Conservation (phyloP, 495 filamentous ascomycete genomes). For the Xylaria curta region DNA sequence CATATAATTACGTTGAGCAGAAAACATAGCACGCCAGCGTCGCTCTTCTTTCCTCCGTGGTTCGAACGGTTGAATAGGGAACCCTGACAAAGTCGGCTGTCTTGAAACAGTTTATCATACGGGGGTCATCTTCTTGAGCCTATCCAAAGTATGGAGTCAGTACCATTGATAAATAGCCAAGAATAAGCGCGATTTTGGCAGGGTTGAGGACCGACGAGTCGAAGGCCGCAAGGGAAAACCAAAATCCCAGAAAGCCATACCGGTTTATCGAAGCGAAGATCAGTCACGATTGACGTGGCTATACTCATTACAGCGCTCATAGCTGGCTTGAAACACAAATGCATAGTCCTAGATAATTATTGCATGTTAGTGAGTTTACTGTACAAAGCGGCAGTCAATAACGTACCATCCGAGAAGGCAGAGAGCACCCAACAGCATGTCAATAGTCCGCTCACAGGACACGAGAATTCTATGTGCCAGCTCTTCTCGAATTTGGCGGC, state of each 20-base stretch:
- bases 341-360: constrained; percentile 34
- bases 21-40: constrained; percentile 35
- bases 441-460: constrained; percentile 51
- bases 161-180: neutral
- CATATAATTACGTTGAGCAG: constrained; percentile 31
- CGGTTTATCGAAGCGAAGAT: constrained; percentile 62
- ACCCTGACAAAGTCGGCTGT: constrained; percentile 31
- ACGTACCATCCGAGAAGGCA: constrained; percentile 52
- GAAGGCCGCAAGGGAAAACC: neutral
- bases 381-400: neutral
- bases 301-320: constrained; percentile 56
- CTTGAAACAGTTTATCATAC: constrained; percentile 35
- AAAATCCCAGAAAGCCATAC: neutral
- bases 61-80: constrained; percentile 29
- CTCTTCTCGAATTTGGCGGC: constrained; percentile 46
- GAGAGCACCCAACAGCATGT: constrained; percentile 58
- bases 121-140: constrained; percentile 35
- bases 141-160: neutral
- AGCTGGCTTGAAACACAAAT: constrained; percentile 42
- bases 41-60: constrained; percentile 41
- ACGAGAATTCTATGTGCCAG: constrained; percentile 53
- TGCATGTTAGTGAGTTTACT: neutral
- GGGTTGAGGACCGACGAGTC: neutral
- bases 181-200: neutral
- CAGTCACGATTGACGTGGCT: constrained; percentile 57